phyloP scores from a whole-genome alignment of 2,329 filamentous ascomycete genomes.

The Fusarium ramigenum region DNA sequence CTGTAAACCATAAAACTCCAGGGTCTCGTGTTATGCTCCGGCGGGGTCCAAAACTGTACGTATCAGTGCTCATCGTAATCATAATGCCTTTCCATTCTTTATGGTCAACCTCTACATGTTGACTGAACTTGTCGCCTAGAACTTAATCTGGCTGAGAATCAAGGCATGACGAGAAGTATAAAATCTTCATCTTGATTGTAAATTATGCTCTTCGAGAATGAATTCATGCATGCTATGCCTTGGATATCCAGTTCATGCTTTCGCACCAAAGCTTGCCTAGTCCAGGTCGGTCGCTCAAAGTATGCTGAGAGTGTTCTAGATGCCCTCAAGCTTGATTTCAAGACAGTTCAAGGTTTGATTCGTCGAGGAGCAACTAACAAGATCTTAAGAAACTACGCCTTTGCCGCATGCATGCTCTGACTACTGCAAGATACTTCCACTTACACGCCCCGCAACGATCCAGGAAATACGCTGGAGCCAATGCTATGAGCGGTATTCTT shows the following conservation, averaged over 20 bases:
- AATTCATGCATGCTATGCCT: background rate
- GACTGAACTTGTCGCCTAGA: background rate
- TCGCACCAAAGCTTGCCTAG: background rate
- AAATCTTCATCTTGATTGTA: background rate
- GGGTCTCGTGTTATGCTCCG: conserved; percentile 8
- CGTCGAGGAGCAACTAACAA: background rate
- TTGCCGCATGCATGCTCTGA: background rate
- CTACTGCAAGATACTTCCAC: background rate
- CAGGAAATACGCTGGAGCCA: conserved; percentile 4
- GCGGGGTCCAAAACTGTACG: conserved; percentile 26
- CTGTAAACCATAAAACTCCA: conserved; percentile 12
- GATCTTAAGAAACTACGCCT: background rate
- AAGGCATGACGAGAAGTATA: background rate
- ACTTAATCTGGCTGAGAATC: background rate
- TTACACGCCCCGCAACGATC: background rate
- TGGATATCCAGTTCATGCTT: background rate
- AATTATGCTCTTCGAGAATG: background rate
- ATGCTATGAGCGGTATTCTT: conserved; percentile 15
- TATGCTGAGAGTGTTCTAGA: background rate
- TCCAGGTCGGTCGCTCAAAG: background rate
- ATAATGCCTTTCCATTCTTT: background rate
- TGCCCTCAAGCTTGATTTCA: background rate
- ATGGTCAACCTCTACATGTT: background rate
- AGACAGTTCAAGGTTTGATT: background rate
- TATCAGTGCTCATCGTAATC: background rate